Evolutionary conservation across 1,139 yeast species (phyloP), one percentile per base, ranked within the genome.

Genomic region (Ogataea hybrid): DNA sequence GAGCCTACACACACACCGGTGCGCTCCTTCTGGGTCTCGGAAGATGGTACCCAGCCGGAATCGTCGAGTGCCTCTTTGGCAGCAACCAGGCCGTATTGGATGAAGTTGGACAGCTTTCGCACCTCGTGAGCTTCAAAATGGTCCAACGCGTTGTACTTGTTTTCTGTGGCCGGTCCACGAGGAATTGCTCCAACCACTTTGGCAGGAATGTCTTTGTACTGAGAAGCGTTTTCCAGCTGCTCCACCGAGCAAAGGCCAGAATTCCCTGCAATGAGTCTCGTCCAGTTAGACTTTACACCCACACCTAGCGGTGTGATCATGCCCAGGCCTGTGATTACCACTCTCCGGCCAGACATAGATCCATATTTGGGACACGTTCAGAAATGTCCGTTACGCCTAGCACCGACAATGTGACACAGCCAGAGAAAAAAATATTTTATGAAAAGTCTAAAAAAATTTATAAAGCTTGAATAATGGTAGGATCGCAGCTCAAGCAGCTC

Each of bases 271-370:
- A 82, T 53, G 7, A 83, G 63, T 18, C 67, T 68, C 2, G 59
- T 45, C 90, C 92, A 84, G 7, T 78, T 65, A 12, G 61, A 63
- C 12, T 57, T 56, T 5, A 70, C 73, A 0, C 90, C 92, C 3
- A 81, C 79, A 0, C 97, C 98, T 5, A 92, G 65, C 0, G 98
- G 98, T 1, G 95, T 77, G 1, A 90, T 77, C 30, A 85, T 65
- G 0, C 97, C 98, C 12, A 90, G 61, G 0, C 98, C 98, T 0
- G 98, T 92, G 1, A 92, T 82, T 1, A 92, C 97, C 1, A 90
- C 96, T 62, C 96, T 66, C 46, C 69, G 48, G 5, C 45, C 31
- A 27, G 43, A 28, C 54, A 48, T 50, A 29, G 27, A 23, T 14
- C 17, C 15, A 18, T 17, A 20, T 8, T 9, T 12, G 10, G 28